Evolutionary conservation across 805 yeast genomes (phyloP), one percentile per base, ranked within the genome.

Genomic region (Nakazawaea populi): DNA sequence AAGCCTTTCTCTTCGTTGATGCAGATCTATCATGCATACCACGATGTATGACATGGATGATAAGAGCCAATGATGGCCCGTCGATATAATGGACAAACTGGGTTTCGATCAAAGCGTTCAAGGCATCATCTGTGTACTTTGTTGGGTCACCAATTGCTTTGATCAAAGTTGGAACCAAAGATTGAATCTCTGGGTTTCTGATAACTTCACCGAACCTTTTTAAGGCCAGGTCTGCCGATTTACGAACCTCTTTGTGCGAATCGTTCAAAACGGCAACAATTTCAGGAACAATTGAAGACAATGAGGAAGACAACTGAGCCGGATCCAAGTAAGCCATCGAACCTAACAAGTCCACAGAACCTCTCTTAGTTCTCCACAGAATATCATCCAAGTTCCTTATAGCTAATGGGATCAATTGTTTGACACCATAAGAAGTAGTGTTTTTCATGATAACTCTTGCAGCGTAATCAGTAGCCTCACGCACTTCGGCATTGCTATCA

Each of bases 301-400:
- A 73, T 0, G 97, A 89, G 0, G 91, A 79, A 1, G 97, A 89
- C 57, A 94, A 74, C 64, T 94, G 99, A 2, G 94, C 77, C 4
- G 99, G 99, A 61, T 92, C 97, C 55, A 94, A 75, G 65, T 90
- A 94, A 0, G 99, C 99, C 99, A 94, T 94, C 28, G 96, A 83
- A 68, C 99, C 99, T 44, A 94, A 77, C 48, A 94, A 71, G 65
- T 94, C 98, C 18, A 94, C 98, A 6, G 98, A 88, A 4, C 98
- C 99, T 69, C 90, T 89, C 71, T 94, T 94, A 0, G 96, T 82
- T 70, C 99, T 79, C 99, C 99, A 94, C 0, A 95, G 85, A 51
- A 85, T 82, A 54, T 89, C 96, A 59, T 90, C 95, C 58, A 94
- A 74, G 57, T 88, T 89, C 34, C 83, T 79, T 53, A 92, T 79